Percentiles rank a stretch among this genome's conserved stretches.
Conservation (phyloP, 176 grass and related monocot genomes). For the Dendrocalamus sinicus region DNA sequence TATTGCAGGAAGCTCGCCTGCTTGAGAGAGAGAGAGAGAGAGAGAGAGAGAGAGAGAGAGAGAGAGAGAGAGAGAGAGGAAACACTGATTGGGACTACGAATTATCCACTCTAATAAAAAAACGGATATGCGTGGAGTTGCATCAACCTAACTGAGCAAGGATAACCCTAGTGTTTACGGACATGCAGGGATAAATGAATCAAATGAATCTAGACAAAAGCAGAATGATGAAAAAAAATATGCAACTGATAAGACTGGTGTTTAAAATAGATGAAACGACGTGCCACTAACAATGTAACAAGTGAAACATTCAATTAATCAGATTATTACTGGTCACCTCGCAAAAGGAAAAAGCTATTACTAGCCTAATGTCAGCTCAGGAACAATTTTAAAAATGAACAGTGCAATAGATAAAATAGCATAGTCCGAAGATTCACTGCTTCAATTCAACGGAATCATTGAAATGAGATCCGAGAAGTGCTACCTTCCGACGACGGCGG, state of each 20-base stretch:
- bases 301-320: background rate
- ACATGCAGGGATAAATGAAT: background rate
- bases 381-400: background rate
- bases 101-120: background rate
- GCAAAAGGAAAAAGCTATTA: background rate
- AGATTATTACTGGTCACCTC: background rate
- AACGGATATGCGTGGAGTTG: background rate
- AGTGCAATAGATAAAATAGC: background rate
- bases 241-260: background rate
- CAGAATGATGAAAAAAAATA: background rate
- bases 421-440: background rate
- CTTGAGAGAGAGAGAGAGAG: too few species aligned
- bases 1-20: background rate
- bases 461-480: background rate
- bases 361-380: background rate
- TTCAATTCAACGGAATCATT: background rate
- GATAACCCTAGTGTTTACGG: background rate
- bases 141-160: background rate
- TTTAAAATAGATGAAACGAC: background rate
- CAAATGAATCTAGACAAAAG: background rate
- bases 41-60: too few species aligned
- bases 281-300: background rate
- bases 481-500: slow-evolving; percentile 76
- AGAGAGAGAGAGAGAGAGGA: background rate
- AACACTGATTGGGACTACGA: background rate